Evolutionary conservation across 441 rosid species (phyloP).

Genomic region (Croton setiger): DNA sequence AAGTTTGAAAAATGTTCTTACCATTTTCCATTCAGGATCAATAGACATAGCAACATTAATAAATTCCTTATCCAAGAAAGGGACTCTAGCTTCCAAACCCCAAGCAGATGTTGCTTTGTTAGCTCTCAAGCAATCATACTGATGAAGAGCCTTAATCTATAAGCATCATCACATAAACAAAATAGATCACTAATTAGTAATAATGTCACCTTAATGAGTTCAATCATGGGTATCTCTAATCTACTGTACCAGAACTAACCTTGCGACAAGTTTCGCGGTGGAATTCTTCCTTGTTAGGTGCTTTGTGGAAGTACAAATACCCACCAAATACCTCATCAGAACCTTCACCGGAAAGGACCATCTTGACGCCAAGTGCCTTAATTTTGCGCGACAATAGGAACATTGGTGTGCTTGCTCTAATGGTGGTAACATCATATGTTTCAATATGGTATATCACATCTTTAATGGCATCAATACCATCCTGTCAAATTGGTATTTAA

Average conservation of each 20-base stretch:
- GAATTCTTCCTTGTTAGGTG: constrained; percentile 83
- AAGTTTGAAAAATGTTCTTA: constrained; percentile 16
- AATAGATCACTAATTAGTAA: not conserved
- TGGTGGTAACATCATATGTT: constrained; percentile 80
- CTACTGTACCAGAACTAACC: constrained; percentile 29
- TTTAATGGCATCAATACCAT: constrained; percentile 87
- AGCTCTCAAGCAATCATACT: constrained; percentile 83
- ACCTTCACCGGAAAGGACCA: constrained; percentile 95
- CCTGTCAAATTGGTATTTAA: constrained; percentile 30
- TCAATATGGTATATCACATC: constrained; percentile 88
- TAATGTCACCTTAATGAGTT: not conserved
- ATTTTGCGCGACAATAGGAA: constrained; percentile 87
- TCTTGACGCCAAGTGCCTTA: constrained; percentile 86
- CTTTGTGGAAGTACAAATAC: constrained; percentile 88
- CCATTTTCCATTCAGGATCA: constrained; percentile 83
- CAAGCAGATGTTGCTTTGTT: constrained; percentile 90
- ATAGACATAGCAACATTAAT: constrained; percentile 72
- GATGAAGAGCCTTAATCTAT: constrained; percentile 87
- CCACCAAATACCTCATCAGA: constrained; percentile 92
- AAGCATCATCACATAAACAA: not conserved
- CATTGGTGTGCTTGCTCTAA: constrained; percentile 91
- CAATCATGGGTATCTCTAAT: not conserved
- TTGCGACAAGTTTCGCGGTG: constrained; percentile 82
- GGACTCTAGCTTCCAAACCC: constrained; percentile 90
- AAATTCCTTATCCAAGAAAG: constrained; percentile 83